phyloP scores from a whole-genome alignment of 768 basidiomycete species.

The Hemileccinum impolitum region DNA sequence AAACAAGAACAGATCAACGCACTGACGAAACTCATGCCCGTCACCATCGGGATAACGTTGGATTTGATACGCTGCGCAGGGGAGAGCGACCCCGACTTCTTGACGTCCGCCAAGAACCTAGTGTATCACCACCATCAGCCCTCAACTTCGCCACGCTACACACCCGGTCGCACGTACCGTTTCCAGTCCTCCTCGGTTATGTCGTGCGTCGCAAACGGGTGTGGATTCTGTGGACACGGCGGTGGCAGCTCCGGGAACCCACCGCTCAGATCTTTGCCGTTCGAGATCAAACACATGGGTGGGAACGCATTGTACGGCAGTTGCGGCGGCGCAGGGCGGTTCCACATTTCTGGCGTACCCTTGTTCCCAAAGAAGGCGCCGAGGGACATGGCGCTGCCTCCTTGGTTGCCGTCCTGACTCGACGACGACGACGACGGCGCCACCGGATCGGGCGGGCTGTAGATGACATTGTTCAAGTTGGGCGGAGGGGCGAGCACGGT shows the following conservation, averaged over 20 bases:
- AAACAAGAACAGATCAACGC: background rate
- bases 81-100: slow-evolving; percentile 33
- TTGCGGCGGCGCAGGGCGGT: slow-evolving; percentile 13
- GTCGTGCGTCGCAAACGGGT: slow-evolving; percentile 53
- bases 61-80: slow-evolving; percentile 32
- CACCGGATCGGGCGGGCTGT: background rate
- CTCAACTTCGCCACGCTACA: background rate
- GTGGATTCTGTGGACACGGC: slow-evolving; percentile 34
- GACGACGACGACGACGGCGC: background rate
- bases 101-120: slow-evolving; percentile 42
- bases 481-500: background rate
- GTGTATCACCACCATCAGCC: background rate
- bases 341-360: slow-evolving; percentile 27
- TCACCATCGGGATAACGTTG: slow-evolving; percentile 30
- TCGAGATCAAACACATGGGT: slow-evolving; percentile 30
- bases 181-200: slow-evolving; percentile 50
- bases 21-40: slow-evolving; percentile 28
- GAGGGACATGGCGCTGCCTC: slow-evolving; percentile 17
- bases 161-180: slow-evolving; percentile 25
- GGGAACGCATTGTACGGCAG: slow-evolving; percentile 24
- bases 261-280: slow-evolving; percentile 26
- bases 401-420: background rate
- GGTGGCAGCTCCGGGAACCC: slow-evolving; percentile 48
- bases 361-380: slow-evolving; percentile 27
- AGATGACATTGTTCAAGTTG: background rate